Conservation (phyloP, 257 asterid species). For the Fraxinus quadrangulata region DNA sequence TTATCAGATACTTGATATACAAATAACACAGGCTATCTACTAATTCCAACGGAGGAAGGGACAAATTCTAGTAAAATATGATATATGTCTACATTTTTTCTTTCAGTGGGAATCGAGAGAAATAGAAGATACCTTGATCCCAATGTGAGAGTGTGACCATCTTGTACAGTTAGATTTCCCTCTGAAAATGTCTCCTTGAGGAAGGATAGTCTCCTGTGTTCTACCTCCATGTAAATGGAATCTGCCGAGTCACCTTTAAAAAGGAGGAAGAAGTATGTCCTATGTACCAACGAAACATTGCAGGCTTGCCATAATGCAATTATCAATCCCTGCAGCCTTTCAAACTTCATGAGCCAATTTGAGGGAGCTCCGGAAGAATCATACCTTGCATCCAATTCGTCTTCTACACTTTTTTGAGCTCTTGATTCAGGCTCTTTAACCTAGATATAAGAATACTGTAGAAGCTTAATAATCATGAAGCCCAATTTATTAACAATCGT, state of each 20-base stretch:
- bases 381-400: constrained; percentile 39
- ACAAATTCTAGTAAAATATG: neutral
- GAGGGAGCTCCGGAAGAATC: constrained; percentile 36
- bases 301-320: constrained; percentile 53
- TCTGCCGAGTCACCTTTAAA: constrained; percentile 52
- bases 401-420: constrained; percentile 34
- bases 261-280: constrained; percentile 58
- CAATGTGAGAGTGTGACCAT: constrained; percentile 39
- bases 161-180: constrained; percentile 39
- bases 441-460: constrained; percentile 24
- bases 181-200: constrained; percentile 43
- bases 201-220: constrained; percentile 48
- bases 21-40: too few relatives aligned
- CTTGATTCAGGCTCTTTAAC: constrained; percentile 23
- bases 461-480: neutral
- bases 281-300: constrained; percentile 46
- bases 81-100: neutral
- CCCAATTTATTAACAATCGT: neutral
- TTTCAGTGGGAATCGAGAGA: neutral
- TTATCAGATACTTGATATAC: neutral
- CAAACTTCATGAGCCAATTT: constrained; percentile 49
- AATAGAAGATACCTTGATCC: constrained; percentile 40
- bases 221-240: constrained; percentile 62
- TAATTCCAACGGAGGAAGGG: neutral
- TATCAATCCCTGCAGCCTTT: constrained; percentile 37